A percentile compares a stretch with the other conserved stretches of the same genome.
Conservation (phyloP, 345 rosid genomes). For the Lepidium africanum region DNA sequence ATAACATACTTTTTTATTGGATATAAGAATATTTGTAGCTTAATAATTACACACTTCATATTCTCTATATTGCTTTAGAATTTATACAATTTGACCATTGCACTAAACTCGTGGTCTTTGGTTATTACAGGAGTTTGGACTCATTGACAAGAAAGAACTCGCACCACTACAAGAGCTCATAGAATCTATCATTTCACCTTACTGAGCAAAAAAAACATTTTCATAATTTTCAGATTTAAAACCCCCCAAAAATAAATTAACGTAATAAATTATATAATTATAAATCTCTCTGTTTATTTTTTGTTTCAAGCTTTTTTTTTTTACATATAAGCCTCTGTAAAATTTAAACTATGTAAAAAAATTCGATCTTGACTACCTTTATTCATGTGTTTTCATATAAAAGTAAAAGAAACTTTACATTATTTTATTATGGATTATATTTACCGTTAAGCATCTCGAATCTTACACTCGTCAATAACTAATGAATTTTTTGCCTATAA, state of each 20-base stretch:
- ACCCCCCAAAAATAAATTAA: not conserved
- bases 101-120: not conserved
- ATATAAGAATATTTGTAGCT: not conserved
- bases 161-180: constrained; percentile 96
- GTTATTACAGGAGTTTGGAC: constrained; percentile 71
- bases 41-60: not conserved
- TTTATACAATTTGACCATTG: not conserved
- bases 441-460: constrained; percentile 28
- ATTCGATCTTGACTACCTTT: not conserved
- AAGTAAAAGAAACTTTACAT: constrained; percentile 17
- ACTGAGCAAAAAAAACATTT: constrained; percentile 31
- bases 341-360: constrained; percentile 17
- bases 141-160: constrained; percentile 95
- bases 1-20: too few relatives aligned
- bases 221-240: constrained; percentile 4
- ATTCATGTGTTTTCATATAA: constrained; percentile 27
- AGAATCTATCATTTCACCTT: constrained; percentile 78
- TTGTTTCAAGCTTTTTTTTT: not conserved
- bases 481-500: not conserved
- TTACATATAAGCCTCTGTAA: not conserved
- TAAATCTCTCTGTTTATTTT: not conserved
- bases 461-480: not conserved
- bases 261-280: constrained; percentile 2
- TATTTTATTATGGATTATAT: constrained; percentile 5
- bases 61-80: not conserved